Evolutionary conservation across 257 asterid species (phyloP).

Genomic region (Cordia subcordata): DNA sequence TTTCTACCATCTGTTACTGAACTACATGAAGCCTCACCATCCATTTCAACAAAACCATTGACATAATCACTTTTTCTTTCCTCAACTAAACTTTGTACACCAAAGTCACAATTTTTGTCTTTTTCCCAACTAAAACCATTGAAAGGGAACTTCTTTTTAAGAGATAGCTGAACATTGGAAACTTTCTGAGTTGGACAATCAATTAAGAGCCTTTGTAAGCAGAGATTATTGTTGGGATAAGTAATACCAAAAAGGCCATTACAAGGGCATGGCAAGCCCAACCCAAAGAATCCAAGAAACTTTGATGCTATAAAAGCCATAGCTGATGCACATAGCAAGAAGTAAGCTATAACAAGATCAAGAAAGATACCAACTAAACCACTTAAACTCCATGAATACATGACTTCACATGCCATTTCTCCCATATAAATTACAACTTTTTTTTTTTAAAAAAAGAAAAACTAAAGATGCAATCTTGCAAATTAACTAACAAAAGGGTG

Average conservation of each 20-base stretch:
- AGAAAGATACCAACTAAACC: conserved; percentile 73
- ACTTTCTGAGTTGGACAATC: conserved; percentile 59
- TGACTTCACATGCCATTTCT: conserved; percentile 58
- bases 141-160: conserved; percentile 60
- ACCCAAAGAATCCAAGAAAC: conserved; percentile 64
- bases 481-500: background rate
- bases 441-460: too few relatives aligned
- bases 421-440: background rate
- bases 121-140: conserved; percentile 23
- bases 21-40: conserved; percentile 62
- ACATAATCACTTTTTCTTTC: conserved; percentile 18
- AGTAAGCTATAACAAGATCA: conserved; percentile 74
- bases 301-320: conserved; percentile 54
- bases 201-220: conserved; percentile 51
- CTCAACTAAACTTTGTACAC: conserved; percentile 3
- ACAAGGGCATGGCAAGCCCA: conserved; percentile 78
- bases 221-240: conserved; percentile 21
- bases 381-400: conserved; percentile 60
- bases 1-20: conserved; percentile 44
- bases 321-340: conserved; percentile 68
- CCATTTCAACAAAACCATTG: conserved; percentile 42
- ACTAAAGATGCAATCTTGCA: background rate
- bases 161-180: conserved; percentile 50
- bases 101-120: conserved; percentile 16
- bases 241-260: conserved; percentile 35